These are phyloP conservation scores for Monilinia polystroma DNA, from an alignment of 2,329 filamentous ascomycete genomes.

Conservation along the genomic window DNA sequence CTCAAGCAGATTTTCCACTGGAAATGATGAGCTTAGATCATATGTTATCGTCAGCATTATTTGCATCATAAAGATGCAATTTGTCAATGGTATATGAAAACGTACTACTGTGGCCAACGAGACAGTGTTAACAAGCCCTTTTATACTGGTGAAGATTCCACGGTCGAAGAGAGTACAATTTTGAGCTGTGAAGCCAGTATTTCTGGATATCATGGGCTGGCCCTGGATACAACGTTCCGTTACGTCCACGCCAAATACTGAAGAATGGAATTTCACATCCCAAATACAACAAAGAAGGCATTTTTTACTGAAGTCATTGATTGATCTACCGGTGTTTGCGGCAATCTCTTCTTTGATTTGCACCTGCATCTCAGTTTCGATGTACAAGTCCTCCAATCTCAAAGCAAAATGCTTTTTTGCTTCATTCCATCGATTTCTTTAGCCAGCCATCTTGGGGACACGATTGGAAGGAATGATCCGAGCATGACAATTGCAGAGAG, in stretches of 20 bases:
- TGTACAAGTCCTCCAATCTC: constrained; percentile 41
- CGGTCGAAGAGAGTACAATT: constrained; percentile 26
- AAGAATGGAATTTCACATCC: constrained; percentile 20
- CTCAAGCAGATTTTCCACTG: constrained; percentile 7
- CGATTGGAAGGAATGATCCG: constrained; percentile 44
- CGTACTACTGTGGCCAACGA: constrained; percentile 22
- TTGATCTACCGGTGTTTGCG: constrained; percentile 47
- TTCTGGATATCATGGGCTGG: constrained; percentile 21
- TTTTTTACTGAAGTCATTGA: constrained; percentile 46
- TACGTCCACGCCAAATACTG: constrained; percentile 18
- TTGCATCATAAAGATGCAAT: too few species aligned
- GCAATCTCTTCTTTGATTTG: constrained; percentile 51
- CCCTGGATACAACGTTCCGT: constrained; percentile 18
- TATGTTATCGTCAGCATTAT: neutral
- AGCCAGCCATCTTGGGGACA: constrained; percentile 39
- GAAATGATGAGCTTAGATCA: constrained; percentile 18
- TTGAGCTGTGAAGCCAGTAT: constrained; percentile 26
- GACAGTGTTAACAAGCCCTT: constrained; percentile 21
- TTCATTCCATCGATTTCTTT: constrained; percentile 63
- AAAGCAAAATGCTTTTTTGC: constrained; percentile 51
- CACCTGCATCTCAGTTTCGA: constrained; percentile 45
- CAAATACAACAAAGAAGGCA: constrained; percentile 15
- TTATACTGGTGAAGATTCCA: constrained; percentile 28
- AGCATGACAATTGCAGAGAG: constrained; percentile 61
- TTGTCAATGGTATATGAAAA: neutral